phyloP scores from a whole-genome alignment of 176 grass and related monocot species.

The Panicum miliaceum region DNA sequence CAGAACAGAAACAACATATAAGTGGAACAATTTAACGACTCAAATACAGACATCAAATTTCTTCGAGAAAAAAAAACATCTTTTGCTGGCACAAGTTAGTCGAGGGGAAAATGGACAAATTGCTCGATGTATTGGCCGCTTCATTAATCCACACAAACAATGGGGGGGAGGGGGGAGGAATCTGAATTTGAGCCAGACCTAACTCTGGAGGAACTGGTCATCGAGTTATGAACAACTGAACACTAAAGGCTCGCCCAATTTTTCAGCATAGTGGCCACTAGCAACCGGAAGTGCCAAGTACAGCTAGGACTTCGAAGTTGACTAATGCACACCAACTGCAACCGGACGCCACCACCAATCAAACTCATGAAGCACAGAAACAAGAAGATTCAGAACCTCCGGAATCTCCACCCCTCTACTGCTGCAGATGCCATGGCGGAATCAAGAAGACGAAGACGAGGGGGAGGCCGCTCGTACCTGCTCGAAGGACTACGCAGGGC shows the following conservation, averaged over 20 bases:
- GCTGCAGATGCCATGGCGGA: background rate
- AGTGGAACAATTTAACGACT: background rate
- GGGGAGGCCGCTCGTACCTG: constrained; percentile 21
- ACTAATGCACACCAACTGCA: background rate
- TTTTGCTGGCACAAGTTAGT: background rate
- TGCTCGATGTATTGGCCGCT: background rate
- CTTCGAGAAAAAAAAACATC: background rate
- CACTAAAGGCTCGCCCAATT: background rate
- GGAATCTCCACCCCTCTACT: background rate
- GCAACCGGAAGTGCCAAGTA: background rate
- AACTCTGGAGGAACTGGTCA: background rate
- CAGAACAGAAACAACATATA: background rate
- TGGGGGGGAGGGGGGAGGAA: background rate
- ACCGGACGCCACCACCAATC: background rate
- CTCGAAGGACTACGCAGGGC: background rate
- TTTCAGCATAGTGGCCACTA: background rate
- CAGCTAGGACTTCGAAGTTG: background rate
- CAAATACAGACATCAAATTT: background rate
- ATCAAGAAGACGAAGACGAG: background rate
- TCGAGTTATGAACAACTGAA: background rate
- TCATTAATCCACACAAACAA: background rate
- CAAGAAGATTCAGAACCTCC: background rate
- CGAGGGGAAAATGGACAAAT: background rate
- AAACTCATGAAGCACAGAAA: background rate
- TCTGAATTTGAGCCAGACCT: background rate